Conservation (phyloP, 768 basidiomycete species). For the Leccinum subgranulosum region DNA sequence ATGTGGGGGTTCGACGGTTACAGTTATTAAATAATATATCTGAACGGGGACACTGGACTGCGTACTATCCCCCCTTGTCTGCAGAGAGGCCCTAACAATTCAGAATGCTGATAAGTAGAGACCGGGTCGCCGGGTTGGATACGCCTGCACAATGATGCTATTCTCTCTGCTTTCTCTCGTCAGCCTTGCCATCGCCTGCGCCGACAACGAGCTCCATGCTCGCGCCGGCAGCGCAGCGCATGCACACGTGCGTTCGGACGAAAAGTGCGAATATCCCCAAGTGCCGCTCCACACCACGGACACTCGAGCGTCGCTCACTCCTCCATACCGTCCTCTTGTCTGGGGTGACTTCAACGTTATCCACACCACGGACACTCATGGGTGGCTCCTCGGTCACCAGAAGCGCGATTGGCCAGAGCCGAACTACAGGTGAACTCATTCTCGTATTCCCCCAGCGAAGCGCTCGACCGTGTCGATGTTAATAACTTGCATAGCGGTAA, state of each 20-base stretch:
- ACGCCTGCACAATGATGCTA: slow-evolving; percentile 4
- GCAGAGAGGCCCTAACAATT: too few relatives aligned
- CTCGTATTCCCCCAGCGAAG: neutral
- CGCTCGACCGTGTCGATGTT: neutral
- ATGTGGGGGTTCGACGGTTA: too few relatives aligned
- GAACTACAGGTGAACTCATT: slow-evolving; percentile 54
- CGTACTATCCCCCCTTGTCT: too few relatives aligned
- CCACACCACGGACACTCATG: slow-evolving; percentile 82
- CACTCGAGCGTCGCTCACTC: too few relatives aligned
- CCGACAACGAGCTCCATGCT: slow-evolving; percentile 14
- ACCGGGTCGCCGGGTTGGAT: neutral
- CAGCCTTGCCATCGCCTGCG: slow-evolving; percentile 24
- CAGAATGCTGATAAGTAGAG: neutral
- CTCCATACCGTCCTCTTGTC: slow-evolving; percentile 63
- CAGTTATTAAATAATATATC: too few relatives aligned
- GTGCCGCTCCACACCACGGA: too few relatives aligned
- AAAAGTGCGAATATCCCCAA: slow-evolving; percentile 39
- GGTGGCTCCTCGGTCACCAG: slow-evolving; percentile 84
- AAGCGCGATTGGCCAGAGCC: slow-evolving; percentile 71
- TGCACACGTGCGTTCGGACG: slow-evolving; percentile 30
- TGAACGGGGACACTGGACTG: too few relatives aligned
- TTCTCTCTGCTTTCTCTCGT: slow-evolving; percentile 17
- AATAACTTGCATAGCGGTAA: slow-evolving; percentile 40
- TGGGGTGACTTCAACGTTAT: slow-evolving; percentile 90
- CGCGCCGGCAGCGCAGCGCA: slow-evolving; percentile 35